Percentiles rank a stretch among this genome's conserved stretches.
These are phyloP conservation scores for Zygoascus flipseniorum DNA, from an alignment of 805 yeast species.

Conservation along the genomic window DNA sequence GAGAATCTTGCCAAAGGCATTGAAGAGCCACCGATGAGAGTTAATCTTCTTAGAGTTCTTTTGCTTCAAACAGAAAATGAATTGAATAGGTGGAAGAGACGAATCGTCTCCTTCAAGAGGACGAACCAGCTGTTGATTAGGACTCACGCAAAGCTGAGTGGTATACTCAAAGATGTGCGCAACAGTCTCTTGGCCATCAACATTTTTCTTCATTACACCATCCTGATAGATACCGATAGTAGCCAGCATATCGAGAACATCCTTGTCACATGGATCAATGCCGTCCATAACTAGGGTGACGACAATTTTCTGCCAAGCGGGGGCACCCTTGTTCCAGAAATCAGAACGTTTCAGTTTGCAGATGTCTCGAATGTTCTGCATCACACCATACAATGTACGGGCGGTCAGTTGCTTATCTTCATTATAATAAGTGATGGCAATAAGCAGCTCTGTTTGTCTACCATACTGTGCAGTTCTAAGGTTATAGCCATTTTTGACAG, in stretches of 20 bases:
- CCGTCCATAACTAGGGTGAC: constrained; percentile 61
- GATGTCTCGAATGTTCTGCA: constrained; percentile 54
- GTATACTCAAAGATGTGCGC: constrained; percentile 64
- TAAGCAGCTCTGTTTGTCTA: constrained; percentile 51
- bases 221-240: constrained; percentile 61
- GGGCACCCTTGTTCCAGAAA: constrained; percentile 40
- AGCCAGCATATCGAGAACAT: constrained; percentile 54
- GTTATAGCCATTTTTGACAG: constrained; percentile 42
- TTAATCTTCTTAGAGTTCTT: constrained; percentile 56
- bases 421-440: constrained; percentile 58
- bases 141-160: constrained; percentile 38
- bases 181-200: constrained; percentile 51
- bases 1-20: constrained; percentile 49
- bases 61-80: constrained; percentile 54
- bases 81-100: constrained; percentile 51
- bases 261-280: constrained; percentile 53
- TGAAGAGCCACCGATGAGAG: constrained; percentile 63
- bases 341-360: constrained; percentile 38
- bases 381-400: constrained; percentile 53
- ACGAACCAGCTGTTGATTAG: constrained; percentile 41
- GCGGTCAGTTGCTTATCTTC: constrained; percentile 58
- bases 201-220: constrained; percentile 52
- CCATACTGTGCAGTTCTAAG: constrained; percentile 50
- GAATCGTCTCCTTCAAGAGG: constrained; percentile 43
- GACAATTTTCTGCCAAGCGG: constrained; percentile 58